These are phyloP conservation scores for Fusarium sp. DNA, from an alignment of 2,329 filamentous ascomycete genomes.

Conservation along the genomic window DNA sequence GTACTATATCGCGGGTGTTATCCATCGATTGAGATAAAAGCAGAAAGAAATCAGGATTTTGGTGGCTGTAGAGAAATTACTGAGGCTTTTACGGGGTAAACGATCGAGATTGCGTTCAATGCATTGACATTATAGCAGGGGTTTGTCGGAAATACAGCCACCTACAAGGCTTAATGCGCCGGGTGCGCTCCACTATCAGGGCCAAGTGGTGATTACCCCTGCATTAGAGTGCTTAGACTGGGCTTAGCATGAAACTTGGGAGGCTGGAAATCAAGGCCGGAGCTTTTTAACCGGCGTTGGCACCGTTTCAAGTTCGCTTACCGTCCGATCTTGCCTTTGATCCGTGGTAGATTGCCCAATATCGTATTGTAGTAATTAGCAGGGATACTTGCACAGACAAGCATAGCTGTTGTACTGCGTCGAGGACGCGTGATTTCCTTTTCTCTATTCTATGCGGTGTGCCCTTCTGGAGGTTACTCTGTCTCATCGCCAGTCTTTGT, in stretches of 20 bases:
- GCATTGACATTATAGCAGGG: constrained; percentile 28
- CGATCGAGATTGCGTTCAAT: constrained; percentile 25
- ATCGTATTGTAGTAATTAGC: not conserved
- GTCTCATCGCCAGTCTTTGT: not conserved
- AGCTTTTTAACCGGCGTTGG: constrained; percentile 3
- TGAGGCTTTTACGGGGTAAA: not conserved
- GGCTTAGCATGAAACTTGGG: constrained; percentile 20
- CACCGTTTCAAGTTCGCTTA: constrained; percentile 24
- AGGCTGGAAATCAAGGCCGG: constrained; percentile 8
- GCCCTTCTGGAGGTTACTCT: not conserved
- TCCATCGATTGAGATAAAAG: not conserved
- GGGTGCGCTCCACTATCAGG: not conserved
- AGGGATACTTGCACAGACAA: not conserved
- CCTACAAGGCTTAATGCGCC: not conserved
- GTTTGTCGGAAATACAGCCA: constrained; percentile 5
- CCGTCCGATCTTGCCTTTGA: not conserved
- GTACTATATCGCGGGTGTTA: constrained; percentile 13
- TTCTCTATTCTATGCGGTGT: constrained; percentile 16
- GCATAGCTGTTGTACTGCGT: not conserved
- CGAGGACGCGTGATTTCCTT: constrained; percentile 1
- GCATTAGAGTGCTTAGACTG: constrained; percentile 17
- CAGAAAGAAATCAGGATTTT: constrained; percentile 21
- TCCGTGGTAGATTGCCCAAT: not conserved
- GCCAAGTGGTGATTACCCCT: constrained; percentile 14
- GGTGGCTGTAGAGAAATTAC: constrained; percentile 9